Evolutionary conservation across 2,329 filamentous ascomycete species (phyloP).

Genomic region (Moelleriella libera): DNA sequence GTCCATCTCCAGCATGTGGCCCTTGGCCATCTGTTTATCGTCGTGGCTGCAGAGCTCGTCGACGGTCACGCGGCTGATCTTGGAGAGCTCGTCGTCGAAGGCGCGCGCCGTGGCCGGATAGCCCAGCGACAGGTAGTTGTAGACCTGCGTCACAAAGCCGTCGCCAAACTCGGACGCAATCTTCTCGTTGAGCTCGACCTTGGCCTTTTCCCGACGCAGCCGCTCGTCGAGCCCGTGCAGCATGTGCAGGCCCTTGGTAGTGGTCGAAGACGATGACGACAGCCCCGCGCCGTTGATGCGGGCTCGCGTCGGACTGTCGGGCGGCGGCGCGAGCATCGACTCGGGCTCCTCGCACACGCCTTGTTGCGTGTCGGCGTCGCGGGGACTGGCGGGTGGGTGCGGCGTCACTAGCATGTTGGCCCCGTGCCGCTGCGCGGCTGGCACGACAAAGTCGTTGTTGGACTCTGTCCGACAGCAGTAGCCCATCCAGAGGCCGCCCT

Average conservation of each 20-base stretch:
- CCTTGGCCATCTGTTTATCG: constrained; percentile 42
- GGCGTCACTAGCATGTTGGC: constrained; percentile 38
- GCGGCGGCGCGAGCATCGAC: constrained; percentile 10
- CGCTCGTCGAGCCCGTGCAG: constrained; percentile 37
- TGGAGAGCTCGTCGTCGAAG: constrained; percentile 75
- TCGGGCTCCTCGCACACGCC: constrained; percentile 6
- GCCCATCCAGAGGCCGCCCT: constrained; percentile 62
- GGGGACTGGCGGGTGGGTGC: constrained; percentile 22
- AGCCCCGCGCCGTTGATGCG: too few relatives aligned
- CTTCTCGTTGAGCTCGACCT: constrained; percentile 35
- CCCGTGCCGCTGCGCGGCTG: constrained; percentile 28
- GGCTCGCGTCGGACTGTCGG: constrained; percentile 15
- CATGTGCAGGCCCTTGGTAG: constrained; percentile 11
- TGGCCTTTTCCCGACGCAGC: constrained; percentile 32
- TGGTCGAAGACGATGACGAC: too few relatives aligned
- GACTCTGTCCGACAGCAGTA: constrained; percentile 40
- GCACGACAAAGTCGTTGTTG: constrained; percentile 22
- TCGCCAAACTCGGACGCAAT: constrained; percentile 61
- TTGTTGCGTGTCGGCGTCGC: constrained; percentile 29
- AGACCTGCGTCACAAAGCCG: constrained; percentile 83
- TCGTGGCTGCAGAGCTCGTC: constrained; percentile 62
- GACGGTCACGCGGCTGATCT: constrained; percentile 59
- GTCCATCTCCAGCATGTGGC: constrained; percentile 54
- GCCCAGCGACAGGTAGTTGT: constrained; percentile 88
- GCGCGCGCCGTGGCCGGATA: constrained; percentile 74